Conservation (phyloP, 2,329 filamentous ascomycete species). For the Capronia coronata region DNA sequence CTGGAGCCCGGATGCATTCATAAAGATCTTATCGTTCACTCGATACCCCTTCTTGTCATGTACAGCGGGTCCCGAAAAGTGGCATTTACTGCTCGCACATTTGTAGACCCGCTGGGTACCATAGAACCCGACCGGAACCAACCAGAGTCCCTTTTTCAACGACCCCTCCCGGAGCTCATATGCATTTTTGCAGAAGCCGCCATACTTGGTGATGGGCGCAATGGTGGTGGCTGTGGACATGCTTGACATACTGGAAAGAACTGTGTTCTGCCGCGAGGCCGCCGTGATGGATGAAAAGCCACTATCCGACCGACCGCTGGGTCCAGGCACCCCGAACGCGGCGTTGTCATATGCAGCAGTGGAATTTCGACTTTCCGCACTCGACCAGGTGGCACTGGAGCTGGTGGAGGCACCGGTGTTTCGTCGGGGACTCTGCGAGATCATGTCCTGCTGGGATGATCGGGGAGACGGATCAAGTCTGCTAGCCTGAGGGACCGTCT, state of each 20-base stretch:
- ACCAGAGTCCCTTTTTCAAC: constrained; percentile 10
- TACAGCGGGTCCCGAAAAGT: constrained; percentile 1
- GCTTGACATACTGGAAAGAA: constrained; percentile 5
- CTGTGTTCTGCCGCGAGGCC: constrained; percentile 3
- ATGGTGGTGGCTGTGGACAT: constrained; percentile 11
- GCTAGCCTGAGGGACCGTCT: neutral
- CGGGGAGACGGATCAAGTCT: neutral
- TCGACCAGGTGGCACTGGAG: constrained; percentile 11
- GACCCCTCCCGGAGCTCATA: constrained; percentile 11
- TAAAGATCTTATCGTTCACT: constrained; percentile 1
- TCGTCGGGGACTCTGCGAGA: neutral
- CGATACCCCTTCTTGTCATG: constrained; percentile 8
- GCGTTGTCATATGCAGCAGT: constrained; percentile 2
- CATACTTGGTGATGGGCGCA: constrained; percentile 10
- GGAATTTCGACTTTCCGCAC: constrained; percentile 6
- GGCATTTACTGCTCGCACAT: constrained; percentile 14
- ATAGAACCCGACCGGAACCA: constrained; percentile 2
- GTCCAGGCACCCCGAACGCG: neutral
- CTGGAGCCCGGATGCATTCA: constrained; percentile 31
- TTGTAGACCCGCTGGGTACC: neutral
- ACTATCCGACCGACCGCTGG: constrained; percentile 1
- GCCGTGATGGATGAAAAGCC: neutral
- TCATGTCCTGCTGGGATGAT: constrained; percentile 7
- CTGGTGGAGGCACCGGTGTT: constrained; percentile 7
- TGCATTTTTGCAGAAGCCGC: constrained; percentile 14